These are phyloP conservation scores for Apium graveolens DNA, from an alignment of 129 eudicot species.

Conservation along the genomic window DNA sequence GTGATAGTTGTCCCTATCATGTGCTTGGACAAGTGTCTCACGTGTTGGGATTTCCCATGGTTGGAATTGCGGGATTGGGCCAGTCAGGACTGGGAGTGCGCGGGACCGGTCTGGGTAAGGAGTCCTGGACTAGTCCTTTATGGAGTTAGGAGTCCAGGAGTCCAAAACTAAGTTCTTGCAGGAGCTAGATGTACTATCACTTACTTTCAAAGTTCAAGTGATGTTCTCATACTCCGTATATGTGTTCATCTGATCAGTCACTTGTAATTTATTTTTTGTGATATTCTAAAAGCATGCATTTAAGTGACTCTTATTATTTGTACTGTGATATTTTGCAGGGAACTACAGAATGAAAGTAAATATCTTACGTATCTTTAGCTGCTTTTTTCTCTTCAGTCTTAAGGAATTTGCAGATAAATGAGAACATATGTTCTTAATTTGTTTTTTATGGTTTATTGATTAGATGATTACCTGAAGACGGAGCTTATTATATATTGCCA, in stretches of 20 bases:
- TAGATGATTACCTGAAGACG: not conserved
- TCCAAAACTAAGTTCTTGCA: no score
- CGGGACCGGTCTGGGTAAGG: no score
- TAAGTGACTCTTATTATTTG: not conserved
- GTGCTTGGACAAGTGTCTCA: no score
- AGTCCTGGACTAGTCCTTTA: no score
- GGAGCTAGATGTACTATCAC: no score
- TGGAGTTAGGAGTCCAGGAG: no score
- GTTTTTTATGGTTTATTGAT: not conserved
- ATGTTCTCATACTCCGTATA: not conserved
- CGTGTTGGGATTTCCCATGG: no score
- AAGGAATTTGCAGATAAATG: not conserved
- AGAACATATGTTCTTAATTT: not conserved
- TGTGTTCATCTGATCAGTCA: not conserved
- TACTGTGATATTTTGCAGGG: slow-evolving; percentile 26
- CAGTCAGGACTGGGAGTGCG: no score
- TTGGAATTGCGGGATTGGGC: no score
- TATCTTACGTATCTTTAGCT: slow-evolving; percentile 44
- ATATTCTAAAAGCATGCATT: not conserved
- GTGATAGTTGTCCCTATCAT: no score
- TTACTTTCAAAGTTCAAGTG: not conserved
- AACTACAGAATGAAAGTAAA: slow-evolving; percentile 44
- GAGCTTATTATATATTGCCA: not conserved
- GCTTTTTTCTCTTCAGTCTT: not conserved
- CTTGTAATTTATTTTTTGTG: no score